These are phyloP conservation scores for Phytophthora pinifolia DNA, from an alignment of 352 stramenopile species.

Conservation along the genomic window DNA sequence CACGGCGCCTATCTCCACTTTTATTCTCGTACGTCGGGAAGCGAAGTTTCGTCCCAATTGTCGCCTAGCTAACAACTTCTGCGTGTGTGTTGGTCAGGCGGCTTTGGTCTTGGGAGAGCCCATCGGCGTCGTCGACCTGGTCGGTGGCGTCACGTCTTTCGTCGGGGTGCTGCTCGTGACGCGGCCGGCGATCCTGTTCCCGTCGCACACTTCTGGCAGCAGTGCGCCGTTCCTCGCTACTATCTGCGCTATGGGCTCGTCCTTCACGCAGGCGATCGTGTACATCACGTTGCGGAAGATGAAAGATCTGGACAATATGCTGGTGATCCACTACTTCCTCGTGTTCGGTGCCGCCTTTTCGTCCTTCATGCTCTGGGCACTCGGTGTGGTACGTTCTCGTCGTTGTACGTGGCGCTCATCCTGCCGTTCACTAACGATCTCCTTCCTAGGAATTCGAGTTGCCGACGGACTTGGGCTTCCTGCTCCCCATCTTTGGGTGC, in stretches of 20 bases:
- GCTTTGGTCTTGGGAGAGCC: slow-evolving; percentile 48
- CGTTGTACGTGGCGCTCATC: too few relatives aligned
- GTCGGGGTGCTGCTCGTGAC: slow-evolving; percentile 54
- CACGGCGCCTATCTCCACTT: slow-evolving; percentile 52
- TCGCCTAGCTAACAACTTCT: not conserved
- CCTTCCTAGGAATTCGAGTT: slow-evolving; percentile 13
- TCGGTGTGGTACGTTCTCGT: slow-evolving; percentile 28
- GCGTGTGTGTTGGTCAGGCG: slow-evolving; percentile 20
- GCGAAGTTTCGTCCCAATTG: too few relatives aligned
- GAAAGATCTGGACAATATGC: slow-evolving; percentile 41
- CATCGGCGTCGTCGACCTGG: slow-evolving; percentile 42
- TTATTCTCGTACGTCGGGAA: slow-evolving; percentile 42
- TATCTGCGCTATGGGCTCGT: slow-evolving; percentile 33
- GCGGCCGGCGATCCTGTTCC: slow-evolving; percentile 50
- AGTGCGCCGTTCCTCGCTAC: slow-evolving; percentile 29
- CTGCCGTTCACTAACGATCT: too few relatives aligned
- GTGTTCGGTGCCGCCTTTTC: slow-evolving; percentile 40
- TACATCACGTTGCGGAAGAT: slow-evolving; percentile 58
- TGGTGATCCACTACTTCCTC: slow-evolving; percentile 52
- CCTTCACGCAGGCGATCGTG: slow-evolving; percentile 36
- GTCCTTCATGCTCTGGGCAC: slow-evolving; percentile 19
- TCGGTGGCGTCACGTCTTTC: slow-evolving; percentile 45
- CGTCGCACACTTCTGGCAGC: slow-evolving; percentile 4
- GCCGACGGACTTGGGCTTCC: slow-evolving; percentile 18
- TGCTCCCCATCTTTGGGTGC: slow-evolving; percentile 44